Percentiles rank a stretch among this genome's conserved stretches.
Evolutionary conservation across 1,284 basidiomycete species (phyloP).

Genomic region (Irpex sp.): DNA sequence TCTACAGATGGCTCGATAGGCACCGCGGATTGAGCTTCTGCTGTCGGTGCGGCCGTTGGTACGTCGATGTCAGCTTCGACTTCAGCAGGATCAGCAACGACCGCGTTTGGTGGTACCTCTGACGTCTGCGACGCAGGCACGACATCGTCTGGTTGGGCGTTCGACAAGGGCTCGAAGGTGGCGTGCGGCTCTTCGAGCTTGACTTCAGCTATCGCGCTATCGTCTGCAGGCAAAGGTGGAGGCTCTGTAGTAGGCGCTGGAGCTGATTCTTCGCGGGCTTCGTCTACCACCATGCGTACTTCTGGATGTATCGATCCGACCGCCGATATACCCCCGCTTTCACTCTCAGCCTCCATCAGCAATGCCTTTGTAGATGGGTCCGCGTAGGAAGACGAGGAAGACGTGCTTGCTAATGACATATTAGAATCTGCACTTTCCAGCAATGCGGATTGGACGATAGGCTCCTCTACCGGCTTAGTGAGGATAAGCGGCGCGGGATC

Average conservation of each 20-base stretch:
- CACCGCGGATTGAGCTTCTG: neutral
- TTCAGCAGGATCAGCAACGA: neutral
- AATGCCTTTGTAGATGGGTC: neutral
- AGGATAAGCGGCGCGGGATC: neutral
- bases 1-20: neutral
- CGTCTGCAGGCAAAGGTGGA: neutral
- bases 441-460: neutral
- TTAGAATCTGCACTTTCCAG: neutral
- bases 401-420: neutral
- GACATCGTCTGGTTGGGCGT: neutral
- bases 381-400: neutral
- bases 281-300: neutral
- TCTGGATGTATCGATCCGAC: neutral
- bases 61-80: neutral
- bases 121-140: neutral
- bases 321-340: neutral
- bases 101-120: neutral
- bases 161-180: neutral
- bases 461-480: neutral
- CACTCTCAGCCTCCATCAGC: neutral
- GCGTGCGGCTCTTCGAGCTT: neutral
- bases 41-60: neutral
- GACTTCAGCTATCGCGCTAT: neutral
- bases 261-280: neutral
- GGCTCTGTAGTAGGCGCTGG: neutral